Percentiles rank a stretch among this genome's conserved stretches.
Conservation (phyloP, 2,329 filamentous ascomycete genomes). For the Neopestalotiopsis sp. region DNA sequence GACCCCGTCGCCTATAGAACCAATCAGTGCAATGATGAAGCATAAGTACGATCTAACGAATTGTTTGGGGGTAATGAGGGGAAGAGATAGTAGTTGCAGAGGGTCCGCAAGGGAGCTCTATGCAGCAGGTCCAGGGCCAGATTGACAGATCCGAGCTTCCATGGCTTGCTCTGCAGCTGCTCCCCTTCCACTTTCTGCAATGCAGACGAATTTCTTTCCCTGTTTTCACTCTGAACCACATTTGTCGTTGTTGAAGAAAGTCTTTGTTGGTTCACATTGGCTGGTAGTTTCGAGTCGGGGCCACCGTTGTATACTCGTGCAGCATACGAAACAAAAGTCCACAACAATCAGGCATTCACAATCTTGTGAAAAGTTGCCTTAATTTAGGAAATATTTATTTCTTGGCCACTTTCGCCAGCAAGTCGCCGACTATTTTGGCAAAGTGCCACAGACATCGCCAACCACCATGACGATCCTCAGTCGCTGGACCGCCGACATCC, state of each 20-base stretch:
- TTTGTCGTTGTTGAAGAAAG: not conserved
- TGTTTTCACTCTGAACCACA: not conserved
- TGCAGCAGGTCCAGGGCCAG: not conserved
- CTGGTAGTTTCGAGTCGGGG: not conserved
- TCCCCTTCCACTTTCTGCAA: not conserved
- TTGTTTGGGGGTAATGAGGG: not conserved
- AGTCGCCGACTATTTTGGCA: no score
- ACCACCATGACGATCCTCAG: constrained; percentile 19
- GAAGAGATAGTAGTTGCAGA: not conserved
- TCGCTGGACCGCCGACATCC: constrained; percentile 50
- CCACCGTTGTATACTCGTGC: not conserved
- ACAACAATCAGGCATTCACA: no score
- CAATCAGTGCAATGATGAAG: not conserved
- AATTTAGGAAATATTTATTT: no score
- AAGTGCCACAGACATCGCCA: not conserved
- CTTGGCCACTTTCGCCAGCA: no score
- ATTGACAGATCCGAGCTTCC: not conserved
- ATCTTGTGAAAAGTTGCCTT: no score
- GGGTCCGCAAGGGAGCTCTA: no score
- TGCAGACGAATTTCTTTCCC: not conserved
- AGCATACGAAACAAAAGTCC: not conserved
- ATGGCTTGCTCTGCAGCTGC: not conserved
- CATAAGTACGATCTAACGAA: no score
- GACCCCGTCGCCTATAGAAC: constrained; percentile 1
- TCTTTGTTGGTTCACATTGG: not conserved